phyloP scores from a whole-genome alignment of 768 basidiomycete species.

The Postia placenta region DNA sequence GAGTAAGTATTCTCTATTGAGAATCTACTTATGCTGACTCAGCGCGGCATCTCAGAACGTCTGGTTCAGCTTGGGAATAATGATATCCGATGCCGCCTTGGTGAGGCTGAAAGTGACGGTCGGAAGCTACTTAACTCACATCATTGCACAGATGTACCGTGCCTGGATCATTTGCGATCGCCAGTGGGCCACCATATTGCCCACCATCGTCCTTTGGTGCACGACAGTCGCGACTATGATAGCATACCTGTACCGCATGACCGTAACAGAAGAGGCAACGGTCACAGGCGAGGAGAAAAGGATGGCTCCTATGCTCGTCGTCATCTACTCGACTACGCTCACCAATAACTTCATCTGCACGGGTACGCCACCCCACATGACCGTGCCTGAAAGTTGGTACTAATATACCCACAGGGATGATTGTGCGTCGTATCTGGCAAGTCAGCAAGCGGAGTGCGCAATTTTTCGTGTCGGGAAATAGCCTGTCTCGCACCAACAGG shows the following conservation, averaged over 20 bases:
- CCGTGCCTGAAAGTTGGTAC: no score
- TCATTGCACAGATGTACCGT: background rate
- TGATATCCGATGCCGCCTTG: constrained; percentile 1
- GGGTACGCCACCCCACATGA: background rate
- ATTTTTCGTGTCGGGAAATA: background rate
- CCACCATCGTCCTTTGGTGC: background rate
- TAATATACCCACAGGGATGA: background rate
- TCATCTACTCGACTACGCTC: background rate
- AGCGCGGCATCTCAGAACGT: background rate
- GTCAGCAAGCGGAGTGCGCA: background rate
- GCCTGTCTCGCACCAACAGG: background rate
- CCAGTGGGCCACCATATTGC: background rate
- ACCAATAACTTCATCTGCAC: background rate
- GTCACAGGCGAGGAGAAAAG: background rate
- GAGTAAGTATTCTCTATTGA: background rate
- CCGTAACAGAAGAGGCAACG: background rate
- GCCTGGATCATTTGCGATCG: constrained; percentile 1
- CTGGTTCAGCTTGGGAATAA: background rate
- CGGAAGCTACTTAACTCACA: background rate
- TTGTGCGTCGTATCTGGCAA: constrained; percentile 1
- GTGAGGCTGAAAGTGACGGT: background rate
- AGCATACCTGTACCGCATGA: background rate
- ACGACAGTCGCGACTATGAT: background rate
- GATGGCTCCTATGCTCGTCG: background rate
- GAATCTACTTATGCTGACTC: background rate